Percentiles rank a stretch among this genome's conserved stretches.
Evolutionary conservation across 202 grass and related monocot species (phyloP).

Genomic region (Schoenoplectus triqueter): DNA sequence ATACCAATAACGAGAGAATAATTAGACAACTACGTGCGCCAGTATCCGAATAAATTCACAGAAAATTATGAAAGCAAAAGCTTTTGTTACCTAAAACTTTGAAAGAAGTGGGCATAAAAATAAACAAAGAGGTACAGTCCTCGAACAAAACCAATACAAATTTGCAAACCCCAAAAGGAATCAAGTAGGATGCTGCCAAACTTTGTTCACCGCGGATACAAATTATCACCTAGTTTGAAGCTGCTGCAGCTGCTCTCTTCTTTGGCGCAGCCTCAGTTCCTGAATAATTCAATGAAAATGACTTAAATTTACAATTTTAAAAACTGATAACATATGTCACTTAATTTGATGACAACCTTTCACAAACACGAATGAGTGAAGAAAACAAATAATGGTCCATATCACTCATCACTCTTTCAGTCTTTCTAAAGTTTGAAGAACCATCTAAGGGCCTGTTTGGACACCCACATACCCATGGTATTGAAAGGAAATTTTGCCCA

Average conservation of each 20-base stretch:
- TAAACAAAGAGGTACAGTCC: constrained; percentile 3
- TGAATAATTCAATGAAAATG: constrained; percentile 6
- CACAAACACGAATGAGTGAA: no score
- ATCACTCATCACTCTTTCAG: no score
- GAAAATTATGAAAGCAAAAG: not conserved
- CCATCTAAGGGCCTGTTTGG: no score
- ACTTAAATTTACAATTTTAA: not conserved
- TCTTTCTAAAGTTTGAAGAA: no score
- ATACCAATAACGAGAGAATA: no score
- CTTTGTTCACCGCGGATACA: not conserved
- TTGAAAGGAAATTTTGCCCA: no score
- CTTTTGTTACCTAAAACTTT: not conserved
- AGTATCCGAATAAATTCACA: constrained; percentile 2
- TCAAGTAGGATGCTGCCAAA: not conserved
- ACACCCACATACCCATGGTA: no score
- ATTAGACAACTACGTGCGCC: no score
- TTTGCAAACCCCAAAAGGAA: constrained; percentile 2
- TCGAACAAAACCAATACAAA: constrained; percentile 5
- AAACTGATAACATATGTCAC: not conserved
- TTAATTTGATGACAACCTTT: not conserved
- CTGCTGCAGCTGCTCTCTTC: constrained; percentile 55
- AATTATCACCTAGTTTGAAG: constrained; percentile 40
- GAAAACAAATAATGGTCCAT: no score
- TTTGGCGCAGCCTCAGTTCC: constrained; percentile 68
- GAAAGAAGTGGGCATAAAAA: not conserved